Evolutionary conservation across 2,329 filamentous ascomycete species (phyloP), one percentile per base, ranked within the genome.

Genomic region (Verticillium dahliae): DNA sequence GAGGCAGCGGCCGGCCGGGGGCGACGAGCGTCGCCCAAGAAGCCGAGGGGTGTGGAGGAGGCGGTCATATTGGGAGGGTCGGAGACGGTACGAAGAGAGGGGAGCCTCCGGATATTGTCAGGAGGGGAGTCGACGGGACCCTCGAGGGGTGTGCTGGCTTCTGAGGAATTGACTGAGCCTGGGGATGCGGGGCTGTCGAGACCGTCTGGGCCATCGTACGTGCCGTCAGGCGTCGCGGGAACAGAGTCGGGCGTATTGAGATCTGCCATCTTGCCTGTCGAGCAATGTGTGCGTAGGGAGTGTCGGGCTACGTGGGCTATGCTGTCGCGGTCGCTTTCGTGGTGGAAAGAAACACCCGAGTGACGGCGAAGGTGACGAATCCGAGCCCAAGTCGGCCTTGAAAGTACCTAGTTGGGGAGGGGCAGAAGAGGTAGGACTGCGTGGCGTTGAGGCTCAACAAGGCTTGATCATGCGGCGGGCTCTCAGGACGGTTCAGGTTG

Each of bases 41-140:
- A 84, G 50, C 92, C 92, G 4, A 93, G 80, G 50, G 91, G 88
- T 34, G 90, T 95, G n/a, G 92, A 97, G n/a, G 87, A 92, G 6
- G 89, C 78, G 61, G 85, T 91, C 86, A 96, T 92, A 60, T 77
- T 79, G 65, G 80, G 77, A 22, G 86, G 77, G 58, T 88, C 84
- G 60, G 87, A 86, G 22, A 84, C 74, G 56, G 85, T 84, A 67
- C 86, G 84, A 52, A 87, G 73, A 5, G 85, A 85, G 22, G 85
- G 81, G 62, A 87, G 70, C 72, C 86, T 75, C 72, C 83, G 78
- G 61, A 80, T 78, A 41, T 67, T 63, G 61, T 79, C 78, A 64
- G 64, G 62, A 18, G 68, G 33, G n/a, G 60, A 35, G 45, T 78
- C 64, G 67, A 70, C 62, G 61, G 75, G 67, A 2, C 72, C 72